phyloP scores from a whole-genome alignment of 306 rosid genomes.

The Neltuma alba region DNA sequence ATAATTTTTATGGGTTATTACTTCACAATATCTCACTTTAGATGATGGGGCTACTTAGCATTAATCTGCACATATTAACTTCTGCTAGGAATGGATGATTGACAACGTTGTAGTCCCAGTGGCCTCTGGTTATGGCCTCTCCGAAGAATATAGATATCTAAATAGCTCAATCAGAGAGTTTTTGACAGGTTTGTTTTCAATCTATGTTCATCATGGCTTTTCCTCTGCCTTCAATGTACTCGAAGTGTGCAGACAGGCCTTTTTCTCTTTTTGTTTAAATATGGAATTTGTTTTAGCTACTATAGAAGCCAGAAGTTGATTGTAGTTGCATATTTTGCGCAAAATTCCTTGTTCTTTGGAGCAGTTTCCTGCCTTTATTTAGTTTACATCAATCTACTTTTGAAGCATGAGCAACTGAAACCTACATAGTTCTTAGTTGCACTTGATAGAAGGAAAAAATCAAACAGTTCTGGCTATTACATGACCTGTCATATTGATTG shows the following conservation, averaged over 20 bases:
- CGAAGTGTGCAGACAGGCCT: too few species aligned
- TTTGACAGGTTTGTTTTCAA: slow-evolving; percentile 67
- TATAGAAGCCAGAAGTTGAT: background rate
- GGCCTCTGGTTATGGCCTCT: slow-evolving; percentile 81
- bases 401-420: slow-evolving; percentile 19
- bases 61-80: slow-evolving; percentile 4
- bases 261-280: too few species aligned
- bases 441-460: background rate
- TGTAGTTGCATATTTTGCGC: slow-evolving; percentile 3
- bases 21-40: background rate
- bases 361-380: slow-evolving; percentile 2
- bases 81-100: slow-evolving; percentile 79
- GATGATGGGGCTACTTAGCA: background rate
- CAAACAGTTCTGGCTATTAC: background rate
- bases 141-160: slow-evolving; percentile 77
- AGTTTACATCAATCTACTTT: background rate
- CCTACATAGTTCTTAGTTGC: background rate
- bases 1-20: slow-evolving; percentile 3
- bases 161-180: slow-evolving; percentile 78
- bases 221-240: too few species aligned
- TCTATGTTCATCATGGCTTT: slow-evolving; percentile 2
- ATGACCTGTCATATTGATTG: slow-evolving; percentile 1
- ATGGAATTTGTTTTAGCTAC: slow-evolving; percentile 9
- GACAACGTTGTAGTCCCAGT: slow-evolving; percentile 83
- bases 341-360: background rate